Evolutionary conservation across 2,329 filamentous ascomycete species (phyloP).

Genomic region (Xylariaceae sp.): DNA sequence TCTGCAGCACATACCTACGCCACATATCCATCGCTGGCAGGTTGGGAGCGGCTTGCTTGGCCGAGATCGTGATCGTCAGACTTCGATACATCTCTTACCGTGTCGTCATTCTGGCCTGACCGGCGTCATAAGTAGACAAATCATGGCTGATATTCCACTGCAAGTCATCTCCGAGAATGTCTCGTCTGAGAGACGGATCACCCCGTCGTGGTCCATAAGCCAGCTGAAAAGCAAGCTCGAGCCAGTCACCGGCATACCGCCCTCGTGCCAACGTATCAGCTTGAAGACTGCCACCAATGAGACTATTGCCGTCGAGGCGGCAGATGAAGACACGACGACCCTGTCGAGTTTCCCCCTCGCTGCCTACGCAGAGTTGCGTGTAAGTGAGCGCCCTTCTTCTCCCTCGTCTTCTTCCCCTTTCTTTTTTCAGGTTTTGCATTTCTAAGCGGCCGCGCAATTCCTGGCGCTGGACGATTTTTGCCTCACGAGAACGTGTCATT

Average conservation of each 20-base stretch:
- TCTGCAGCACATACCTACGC: conserved; percentile 4
- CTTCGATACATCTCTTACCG: conserved; percentile 13
- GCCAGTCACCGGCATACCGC: conserved; percentile 88
- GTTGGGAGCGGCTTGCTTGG: conserved; percentile 1
- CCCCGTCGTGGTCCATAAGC: conserved; percentile 85
- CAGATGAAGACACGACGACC: conserved; percentile 71
- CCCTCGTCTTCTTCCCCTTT: no score
- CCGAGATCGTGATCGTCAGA: conserved; percentile 10
- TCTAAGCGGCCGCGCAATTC: conserved; percentile 2
- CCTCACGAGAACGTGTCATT: conserved; percentile 16
- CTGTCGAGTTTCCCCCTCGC: conserved; percentile 68
- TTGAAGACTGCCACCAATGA: conserved; percentile 67
- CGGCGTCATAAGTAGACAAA: conserved; percentile 27
- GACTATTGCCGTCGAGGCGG: conserved; percentile 66
- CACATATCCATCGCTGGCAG: conserved; percentile 3
- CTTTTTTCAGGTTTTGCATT: conserved; percentile 5
- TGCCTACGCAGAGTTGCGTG: conserved; percentile 77
- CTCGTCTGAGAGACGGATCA: conserved; percentile 86
- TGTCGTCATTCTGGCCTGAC: conserved; percentile 17
- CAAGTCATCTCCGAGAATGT: conserved; percentile 75
- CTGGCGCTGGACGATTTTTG: conserved; percentile 1
- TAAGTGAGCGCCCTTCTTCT: conserved; percentile 56
- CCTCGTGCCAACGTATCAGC: conserved; percentile 73
- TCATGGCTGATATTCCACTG: conserved; percentile 74
- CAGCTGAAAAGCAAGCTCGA: conserved; percentile 87